Evolutionary conservation across 768 basidiomycete species (phyloP).

Genomic region (Termitomyces sp.): DNA sequence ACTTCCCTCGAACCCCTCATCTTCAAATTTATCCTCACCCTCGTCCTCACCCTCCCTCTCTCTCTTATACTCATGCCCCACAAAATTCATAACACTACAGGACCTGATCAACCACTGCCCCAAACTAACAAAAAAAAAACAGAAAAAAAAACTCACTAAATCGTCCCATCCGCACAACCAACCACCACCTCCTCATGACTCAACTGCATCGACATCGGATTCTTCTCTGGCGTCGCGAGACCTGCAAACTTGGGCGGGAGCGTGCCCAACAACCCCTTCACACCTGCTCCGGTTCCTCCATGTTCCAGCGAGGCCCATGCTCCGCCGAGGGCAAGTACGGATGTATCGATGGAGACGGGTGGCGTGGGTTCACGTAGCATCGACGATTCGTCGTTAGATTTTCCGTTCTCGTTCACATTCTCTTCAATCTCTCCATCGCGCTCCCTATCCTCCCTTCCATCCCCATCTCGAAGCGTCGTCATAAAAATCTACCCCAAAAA

Average conservation of each 20-base stretch:
- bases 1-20: neutral
- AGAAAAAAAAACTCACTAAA: constrained; percentile 61
- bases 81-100: constrained; percentile 34
- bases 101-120: neutral
- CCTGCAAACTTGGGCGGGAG: constrained; percentile 72
- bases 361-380: constrained; percentile 17
- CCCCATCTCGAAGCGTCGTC: constrained; percentile 74
- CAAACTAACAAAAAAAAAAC: constrained; percentile 6
- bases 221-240: constrained; percentile 85
- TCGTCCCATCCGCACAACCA: constrained; percentile 87
- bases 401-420: constrained; percentile 16
- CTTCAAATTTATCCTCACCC: neutral
- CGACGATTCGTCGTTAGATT: neutral
- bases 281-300: constrained; percentile 27
- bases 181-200: constrained; percentile 91
- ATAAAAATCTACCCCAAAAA: constrained; percentile 59
- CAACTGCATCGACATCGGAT: constrained; percentile 92
- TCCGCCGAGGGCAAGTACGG: constrained; percentile 62
- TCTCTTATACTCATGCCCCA: constrained; percentile 31
- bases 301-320: constrained; percentile 63
- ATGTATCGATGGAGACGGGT: constrained; percentile 65
- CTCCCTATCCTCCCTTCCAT: constrained; percentile 19
- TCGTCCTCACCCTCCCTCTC: constrained; percentile 1
- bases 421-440: constrained; percentile 24
- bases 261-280: constrained; percentile 58